phyloP scores from a whole-genome alignment of 2,329 filamentous ascomycete genomes.

The Penicillium sp. region DNA sequence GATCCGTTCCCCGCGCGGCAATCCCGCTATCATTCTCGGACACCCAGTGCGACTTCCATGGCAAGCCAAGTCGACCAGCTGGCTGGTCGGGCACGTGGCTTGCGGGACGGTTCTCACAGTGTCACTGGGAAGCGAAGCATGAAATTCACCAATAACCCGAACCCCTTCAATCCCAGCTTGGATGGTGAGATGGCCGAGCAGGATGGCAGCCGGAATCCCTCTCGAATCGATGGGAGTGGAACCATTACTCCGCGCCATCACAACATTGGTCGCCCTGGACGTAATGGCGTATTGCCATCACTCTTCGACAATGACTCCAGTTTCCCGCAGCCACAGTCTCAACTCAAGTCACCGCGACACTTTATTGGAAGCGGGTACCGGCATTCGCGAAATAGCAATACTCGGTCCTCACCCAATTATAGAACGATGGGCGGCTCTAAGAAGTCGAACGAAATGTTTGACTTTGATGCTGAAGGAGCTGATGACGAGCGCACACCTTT shows the following conservation, averaged over 20 bases:
- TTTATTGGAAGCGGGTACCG: conserved; percentile 58
- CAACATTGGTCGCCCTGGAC: conserved; percentile 78
- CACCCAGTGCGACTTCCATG: conserved; percentile 86
- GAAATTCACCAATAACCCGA: conserved; percentile 87
- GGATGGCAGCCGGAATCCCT: conserved; percentile 64
- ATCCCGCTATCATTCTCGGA: conserved; percentile 85
- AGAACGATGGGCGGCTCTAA: conserved; percentile 52
- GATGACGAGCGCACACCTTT: conserved; percentile 90
- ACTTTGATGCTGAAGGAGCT: conserved; percentile 80
- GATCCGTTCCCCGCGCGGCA: conserved; percentile 62
- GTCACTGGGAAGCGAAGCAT: conserved; percentile 84
- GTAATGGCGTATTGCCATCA: conserved; percentile 70
- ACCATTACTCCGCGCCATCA: conserved; percentile 71
- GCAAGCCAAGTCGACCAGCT: conserved; percentile 55
- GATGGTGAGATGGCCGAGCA: conserved; percentile 71
- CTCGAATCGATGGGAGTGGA: conserved; percentile 62
- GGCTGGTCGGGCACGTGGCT: conserved; percentile 62
- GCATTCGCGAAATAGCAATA: conserved; percentile 71
- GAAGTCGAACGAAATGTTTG: conserved; percentile 68
- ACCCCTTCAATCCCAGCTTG: conserved; percentile 67
- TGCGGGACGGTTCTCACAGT: conserved; percentile 67
- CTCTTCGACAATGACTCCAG: conserved; percentile 78
- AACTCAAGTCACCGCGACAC: conserved; percentile 65
- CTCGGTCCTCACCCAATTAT: conserved; percentile 60
- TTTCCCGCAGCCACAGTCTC: conserved; percentile 65